Conservation (phyloP, 768 basidiomycete genomes). For the Lentinula sp. region DNA sequence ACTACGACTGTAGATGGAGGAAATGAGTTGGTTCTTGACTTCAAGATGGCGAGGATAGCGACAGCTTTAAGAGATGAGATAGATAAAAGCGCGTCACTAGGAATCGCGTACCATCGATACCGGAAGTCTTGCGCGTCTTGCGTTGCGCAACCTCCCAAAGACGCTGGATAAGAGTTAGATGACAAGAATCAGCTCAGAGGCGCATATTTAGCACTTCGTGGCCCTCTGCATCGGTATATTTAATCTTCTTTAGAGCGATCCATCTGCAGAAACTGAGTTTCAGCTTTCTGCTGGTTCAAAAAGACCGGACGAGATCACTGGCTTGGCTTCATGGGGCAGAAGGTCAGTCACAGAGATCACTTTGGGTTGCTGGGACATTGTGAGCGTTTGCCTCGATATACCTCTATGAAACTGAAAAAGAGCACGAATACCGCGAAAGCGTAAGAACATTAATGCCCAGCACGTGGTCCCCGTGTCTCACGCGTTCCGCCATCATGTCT, state of each 20-base stretch:
- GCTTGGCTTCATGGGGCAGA: slow-evolving; percentile 54
- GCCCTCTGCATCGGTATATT: slow-evolving; percentile 75
- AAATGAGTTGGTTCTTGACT: slow-evolving; percentile 67
- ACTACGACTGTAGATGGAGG: slow-evolving; percentile 77
- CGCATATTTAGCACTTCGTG: slow-evolving; percentile 41
- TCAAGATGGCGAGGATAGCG: slow-evolving; percentile 74
- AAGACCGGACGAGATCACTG: slow-evolving; percentile 12
- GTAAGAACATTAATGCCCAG: neutral
- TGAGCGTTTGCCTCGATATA: neutral
- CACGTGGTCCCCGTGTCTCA: neutral
- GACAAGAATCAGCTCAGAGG: neutral
- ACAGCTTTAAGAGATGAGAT: slow-evolving; percentile 48
- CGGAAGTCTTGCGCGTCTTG: slow-evolving; percentile 68
- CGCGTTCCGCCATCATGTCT: neutral
- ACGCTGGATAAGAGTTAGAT: slow-evolving; percentile 36
- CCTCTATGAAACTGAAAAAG: neutral
- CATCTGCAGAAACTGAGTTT: slow-evolving; percentile 44
- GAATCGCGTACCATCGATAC: slow-evolving; percentile 63
- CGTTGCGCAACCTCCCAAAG: slow-evolving; percentile 90
- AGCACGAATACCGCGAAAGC: neutral
- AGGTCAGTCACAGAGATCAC: slow-evolving; percentile 49
- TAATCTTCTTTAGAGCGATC: slow-evolving; percentile 78
- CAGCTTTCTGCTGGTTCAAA: neutral
- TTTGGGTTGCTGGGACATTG: slow-evolving; percentile 28
- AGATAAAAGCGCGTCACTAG: neutral